Evolutionary conservation across 2,329 filamentous ascomycete species (phyloP).

Genomic region (Fusarium secorum): DNA sequence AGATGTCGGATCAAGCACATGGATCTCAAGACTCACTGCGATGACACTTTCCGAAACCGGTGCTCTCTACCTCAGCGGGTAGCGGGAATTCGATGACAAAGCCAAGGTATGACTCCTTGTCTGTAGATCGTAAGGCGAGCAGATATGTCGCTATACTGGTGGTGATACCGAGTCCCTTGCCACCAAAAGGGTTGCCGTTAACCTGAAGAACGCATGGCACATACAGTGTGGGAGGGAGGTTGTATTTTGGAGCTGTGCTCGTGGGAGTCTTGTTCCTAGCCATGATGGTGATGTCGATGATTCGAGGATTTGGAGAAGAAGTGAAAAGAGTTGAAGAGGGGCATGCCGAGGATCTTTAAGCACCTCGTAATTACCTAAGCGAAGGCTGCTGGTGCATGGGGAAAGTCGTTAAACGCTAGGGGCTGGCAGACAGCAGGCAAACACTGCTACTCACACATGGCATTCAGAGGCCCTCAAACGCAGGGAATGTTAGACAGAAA

Average conservation of each 20-base stretch:
- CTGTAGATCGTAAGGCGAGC: fast-evolving
- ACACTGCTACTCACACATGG: not conserved
- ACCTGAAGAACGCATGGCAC: not conserved
- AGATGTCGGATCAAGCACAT: fast-evolving
- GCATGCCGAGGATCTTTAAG: fast-evolving
- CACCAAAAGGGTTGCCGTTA: not conserved
- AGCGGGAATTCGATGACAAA: not conserved
- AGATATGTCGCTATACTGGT: not conserved
- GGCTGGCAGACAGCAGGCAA: not conserved
- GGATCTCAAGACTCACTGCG: not conserved
- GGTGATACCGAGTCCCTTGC: fast-evolving
- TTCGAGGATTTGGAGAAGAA: fast-evolving
- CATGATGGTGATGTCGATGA: not conserved
- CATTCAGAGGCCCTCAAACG: not conserved
- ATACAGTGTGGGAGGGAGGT: not conserved
- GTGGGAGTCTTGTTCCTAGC: not conserved
- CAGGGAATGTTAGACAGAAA: no score
- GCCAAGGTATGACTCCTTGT: not conserved
- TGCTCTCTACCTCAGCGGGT: fast-evolving
- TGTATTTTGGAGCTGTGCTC: not conserved
- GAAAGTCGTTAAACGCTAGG: not conserved
- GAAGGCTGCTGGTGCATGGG: fast-evolving
- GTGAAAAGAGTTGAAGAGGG: not conserved
- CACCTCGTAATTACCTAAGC: not conserved
- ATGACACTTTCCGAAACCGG: not conserved